These are phyloP conservation scores for Telopea speciosissima DNA, from an alignment of 177 flowering plant species.

Conservation along the genomic window DNA sequence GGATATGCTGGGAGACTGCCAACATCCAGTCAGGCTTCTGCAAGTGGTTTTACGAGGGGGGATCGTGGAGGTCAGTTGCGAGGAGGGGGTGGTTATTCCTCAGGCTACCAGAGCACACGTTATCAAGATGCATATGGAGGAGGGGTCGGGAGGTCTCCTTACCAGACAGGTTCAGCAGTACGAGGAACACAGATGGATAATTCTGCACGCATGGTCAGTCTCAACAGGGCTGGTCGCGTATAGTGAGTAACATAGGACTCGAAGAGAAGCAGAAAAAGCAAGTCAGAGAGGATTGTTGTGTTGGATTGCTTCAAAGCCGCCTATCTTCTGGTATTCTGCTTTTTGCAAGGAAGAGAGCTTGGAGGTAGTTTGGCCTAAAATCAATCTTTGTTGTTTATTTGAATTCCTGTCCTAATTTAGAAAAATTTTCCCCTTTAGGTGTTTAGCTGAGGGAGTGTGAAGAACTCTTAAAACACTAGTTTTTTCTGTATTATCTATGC, in stretches of 20 bases:
- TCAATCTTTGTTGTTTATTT: no score
- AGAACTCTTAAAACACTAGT: no score
- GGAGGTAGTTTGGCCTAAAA: no score
- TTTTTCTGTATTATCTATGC: no score
- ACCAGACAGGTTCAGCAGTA: constrained; percentile 30
- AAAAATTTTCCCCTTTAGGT: no score
- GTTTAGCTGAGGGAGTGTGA: no score
- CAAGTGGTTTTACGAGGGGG: constrained; percentile 45
- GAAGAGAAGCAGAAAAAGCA: background rate
- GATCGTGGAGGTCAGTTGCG: constrained; percentile 38
- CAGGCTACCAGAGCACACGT: constrained; percentile 31
- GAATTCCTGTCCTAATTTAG: no score
- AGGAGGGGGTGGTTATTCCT: constrained; percentile 36
- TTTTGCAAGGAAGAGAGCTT: no score
- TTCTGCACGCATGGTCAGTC: constrained; percentile 65
- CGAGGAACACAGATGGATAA: constrained; percentile 50
- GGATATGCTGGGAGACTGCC: constrained; percentile 36
- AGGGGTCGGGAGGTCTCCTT: constrained; percentile 28
- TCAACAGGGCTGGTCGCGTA: constrained; percentile 44
- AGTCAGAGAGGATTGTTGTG: background rate
- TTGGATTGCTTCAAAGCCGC: background rate
- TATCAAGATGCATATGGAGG: constrained; percentile 41
- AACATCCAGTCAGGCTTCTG: constrained; percentile 21
- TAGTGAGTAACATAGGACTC: constrained; percentile 9
- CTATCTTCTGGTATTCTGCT: no score